Evolutionary conservation across 2,329 filamentous ascomycete genomes (phyloP).

Genomic region (Alternaria burnsii): DNA sequence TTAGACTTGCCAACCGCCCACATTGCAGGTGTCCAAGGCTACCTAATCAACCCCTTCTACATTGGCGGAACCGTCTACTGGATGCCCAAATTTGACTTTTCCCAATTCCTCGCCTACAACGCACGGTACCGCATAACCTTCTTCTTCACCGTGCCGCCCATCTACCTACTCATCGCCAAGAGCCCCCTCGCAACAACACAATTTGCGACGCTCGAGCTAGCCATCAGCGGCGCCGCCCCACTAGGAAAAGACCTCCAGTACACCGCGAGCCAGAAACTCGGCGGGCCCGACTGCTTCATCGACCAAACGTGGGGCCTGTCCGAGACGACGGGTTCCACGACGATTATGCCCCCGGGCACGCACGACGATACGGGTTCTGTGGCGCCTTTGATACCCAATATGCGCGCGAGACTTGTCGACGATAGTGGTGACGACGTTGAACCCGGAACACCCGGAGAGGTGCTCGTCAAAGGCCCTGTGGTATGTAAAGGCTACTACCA

Average conservation of each 20-base stretch:
- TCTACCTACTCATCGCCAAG: conserved; percentile 68
- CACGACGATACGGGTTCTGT: conserved; percentile 60
- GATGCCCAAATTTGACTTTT: conserved; percentile 69
- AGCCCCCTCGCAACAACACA: conserved; percentile 64
- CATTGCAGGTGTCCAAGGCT: conserved; percentile 59
- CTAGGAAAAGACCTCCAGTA: conserved; percentile 64
- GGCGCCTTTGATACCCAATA: conserved; percentile 53
- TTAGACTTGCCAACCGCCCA: conserved; percentile 56
- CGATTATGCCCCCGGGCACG: conserved; percentile 53
- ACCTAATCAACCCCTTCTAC: conserved; percentile 56
- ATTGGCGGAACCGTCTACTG: conserved; percentile 61
- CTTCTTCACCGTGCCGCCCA: conserved; percentile 69
- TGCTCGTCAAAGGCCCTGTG: conserved; percentile 48
- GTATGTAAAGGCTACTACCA: conserved; percentile 52
- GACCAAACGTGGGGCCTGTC: conserved; percentile 67
- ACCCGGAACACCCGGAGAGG: conserved; percentile 42
- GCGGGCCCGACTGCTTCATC: conserved; percentile 54
- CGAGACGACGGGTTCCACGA: conserved; percentile 63
- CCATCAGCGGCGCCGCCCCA: conserved; percentile 64
- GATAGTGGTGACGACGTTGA: conserved; percentile 46
- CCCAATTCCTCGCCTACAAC: conserved; percentile 63
- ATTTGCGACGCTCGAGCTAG: conserved; percentile 60
- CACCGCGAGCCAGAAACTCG: conserved; percentile 61
- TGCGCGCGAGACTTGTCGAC: conserved; percentile 46
- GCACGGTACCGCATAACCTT: conserved; percentile 61